A percentile compares a stretch with the other conserved stretches of the same genome.
phyloP scores from a whole-genome alignment of 495 filamentous ascomycete genomes.

The Apiosordaria backusii region DNA sequence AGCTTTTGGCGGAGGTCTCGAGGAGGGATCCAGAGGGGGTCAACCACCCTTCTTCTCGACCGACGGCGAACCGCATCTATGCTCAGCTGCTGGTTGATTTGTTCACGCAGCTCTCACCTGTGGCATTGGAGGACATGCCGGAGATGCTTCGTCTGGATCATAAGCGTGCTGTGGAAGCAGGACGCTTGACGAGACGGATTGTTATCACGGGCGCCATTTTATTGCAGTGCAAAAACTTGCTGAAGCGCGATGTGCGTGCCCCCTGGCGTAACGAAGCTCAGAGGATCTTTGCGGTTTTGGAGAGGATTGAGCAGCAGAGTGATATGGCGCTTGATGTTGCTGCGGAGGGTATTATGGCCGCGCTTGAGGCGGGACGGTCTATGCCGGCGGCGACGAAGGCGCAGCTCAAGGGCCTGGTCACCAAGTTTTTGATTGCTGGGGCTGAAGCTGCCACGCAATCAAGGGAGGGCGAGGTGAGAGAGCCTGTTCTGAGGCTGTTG shows the following conservation, averaged over 20 bases:
- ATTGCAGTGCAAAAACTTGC: conserved; percentile 88
- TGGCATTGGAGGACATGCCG: conserved; percentile 61
- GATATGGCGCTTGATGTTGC: conserved; percentile 54
- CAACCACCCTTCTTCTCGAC: conserved; percentile 50
- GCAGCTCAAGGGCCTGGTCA: conserved; percentile 53
- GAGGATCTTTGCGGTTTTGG: conserved; percentile 59
- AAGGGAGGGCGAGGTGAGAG: conserved; percentile 51
- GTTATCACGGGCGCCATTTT: conserved; percentile 77
- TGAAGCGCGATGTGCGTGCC: conserved; percentile 85
- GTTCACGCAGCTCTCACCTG: conserved; percentile 48
- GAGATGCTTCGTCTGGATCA: conserved; percentile 83
- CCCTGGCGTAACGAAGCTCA: conserved; percentile 87
- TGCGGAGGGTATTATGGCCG: conserved; percentile 65
- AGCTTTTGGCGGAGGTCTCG: conserved; percentile 65
- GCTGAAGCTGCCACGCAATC: conserved; percentile 31
- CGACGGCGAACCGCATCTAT: conserved; percentile 70
- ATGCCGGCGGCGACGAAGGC: conserved; percentile 67
- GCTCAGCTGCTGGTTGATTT: conserved; percentile 65
- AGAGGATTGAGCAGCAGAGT: conserved; percentile 38
- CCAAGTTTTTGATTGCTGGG: conserved; percentile 47
- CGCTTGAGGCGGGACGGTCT: conserved; percentile 72
- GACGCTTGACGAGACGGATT: conserved; percentile 66
- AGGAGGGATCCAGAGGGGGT: conserved; percentile 70
- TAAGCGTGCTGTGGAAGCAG: conserved; percentile 63
- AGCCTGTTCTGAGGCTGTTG: conserved; percentile 81